A percentile compares a stretch with the other conserved stretches of the same genome.
Conservation (phyloP, 2,329 filamentous ascomycete species). For the Aspergillus arachidicola region DNA sequence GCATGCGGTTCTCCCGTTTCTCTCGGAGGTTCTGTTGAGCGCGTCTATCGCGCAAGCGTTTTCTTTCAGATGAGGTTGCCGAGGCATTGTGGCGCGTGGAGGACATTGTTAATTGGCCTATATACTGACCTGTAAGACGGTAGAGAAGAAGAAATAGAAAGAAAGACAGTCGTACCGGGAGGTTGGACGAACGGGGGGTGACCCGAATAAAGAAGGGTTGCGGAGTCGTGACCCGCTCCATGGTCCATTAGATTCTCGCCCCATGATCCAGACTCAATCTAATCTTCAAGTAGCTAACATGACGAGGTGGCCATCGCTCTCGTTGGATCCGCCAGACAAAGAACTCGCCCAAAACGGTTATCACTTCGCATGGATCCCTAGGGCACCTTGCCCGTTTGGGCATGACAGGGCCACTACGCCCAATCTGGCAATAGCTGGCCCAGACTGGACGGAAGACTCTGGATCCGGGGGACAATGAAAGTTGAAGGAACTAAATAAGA, state of each 20-base stretch:
- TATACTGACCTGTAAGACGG: not conserved
- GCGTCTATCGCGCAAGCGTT: conserved; percentile 14
- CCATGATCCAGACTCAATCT: not conserved
- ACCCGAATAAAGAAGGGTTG: not conserved
- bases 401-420: not conserved
- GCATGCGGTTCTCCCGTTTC: conserved; percentile 9
- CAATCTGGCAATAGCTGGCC: too few species aligned
- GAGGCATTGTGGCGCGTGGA: conserved; percentile 1
- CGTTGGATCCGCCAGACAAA: not conserved
- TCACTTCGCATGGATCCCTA: not conserved
- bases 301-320: not conserved
- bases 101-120: not conserved
- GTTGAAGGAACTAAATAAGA: not conserved
- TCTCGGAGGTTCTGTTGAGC: conserved; percentile 12
- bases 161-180: not conserved
- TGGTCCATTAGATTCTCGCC: not conserved
- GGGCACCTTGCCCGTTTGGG: not conserved
- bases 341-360: not conserved
- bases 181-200: not conserved
- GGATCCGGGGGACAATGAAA: too few species aligned
- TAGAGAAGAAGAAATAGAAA: not conserved
- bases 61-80: conserved; percentile 9
- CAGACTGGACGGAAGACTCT: too few species aligned
- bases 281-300: not conserved
- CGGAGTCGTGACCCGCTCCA: not conserved